Evolutionary conservation across 352 stramenopile species (phyloP), one percentile per base, ranked within the genome.

Genomic region (Achlya hypogyna): DNA sequence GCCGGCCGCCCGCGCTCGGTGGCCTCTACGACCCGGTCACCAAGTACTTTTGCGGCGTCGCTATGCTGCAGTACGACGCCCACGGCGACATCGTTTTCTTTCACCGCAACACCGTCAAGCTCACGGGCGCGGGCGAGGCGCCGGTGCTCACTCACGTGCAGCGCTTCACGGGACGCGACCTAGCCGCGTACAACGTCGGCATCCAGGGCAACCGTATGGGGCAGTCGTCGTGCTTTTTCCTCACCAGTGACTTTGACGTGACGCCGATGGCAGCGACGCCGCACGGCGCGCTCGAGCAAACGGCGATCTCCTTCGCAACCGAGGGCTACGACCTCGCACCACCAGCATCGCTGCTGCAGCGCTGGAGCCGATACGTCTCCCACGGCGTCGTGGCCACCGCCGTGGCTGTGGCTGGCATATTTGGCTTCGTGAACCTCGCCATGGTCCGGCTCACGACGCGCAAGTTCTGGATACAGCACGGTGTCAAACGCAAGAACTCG

Each of bases 261-360:
- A 91, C 82, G 22, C 66, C 81, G 0, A 71, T 91, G 32, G 78
- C 78, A 10, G 69, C 75, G 22, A 93, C 84, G 4, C 83, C 84
- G n/a, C 89, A 89, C 71, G 77, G 78, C 12, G 78, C 79, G 1
- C 77, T 93, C 34, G 84, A 93, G 47, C 75, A 90, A 31, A 62
- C 91, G 43, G 84, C 84, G 42, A 93, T 93, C 63, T 73, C 88
- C 69, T 90, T 90, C 65, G 89, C 82, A 0, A 74, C 88, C 9
- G 81, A 93, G 58, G 84, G 81, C 31, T 72, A 75, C 0, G 42
- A 18, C 42, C 18, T 49, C 18, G 42, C 42, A 49, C 42, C 42
- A 49, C 42, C 18, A 49, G 42, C 22, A 49, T 49, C 22, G 18
- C 22, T 20, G 18, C 42, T 49, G 42, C 18, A 49, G 42, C 42